Evolutionary conservation across 768 basidiomycete genomes (phyloP).

Genomic region (Auricularia sp.): DNA sequence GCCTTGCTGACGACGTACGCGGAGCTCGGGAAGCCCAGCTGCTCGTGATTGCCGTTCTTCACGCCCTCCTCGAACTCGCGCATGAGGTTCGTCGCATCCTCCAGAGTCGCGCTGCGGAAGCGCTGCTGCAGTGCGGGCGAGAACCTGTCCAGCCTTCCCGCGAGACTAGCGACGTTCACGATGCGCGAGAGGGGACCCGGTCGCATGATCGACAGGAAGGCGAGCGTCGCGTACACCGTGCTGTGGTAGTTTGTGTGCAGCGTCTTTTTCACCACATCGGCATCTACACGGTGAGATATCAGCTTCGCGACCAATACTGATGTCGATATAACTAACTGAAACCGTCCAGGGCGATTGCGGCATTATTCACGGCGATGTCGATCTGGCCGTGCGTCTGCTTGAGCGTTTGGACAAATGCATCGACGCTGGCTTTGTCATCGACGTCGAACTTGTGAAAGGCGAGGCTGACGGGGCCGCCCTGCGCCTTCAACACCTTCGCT

Average conservation of each 20-base stretch:
- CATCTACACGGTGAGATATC: neutral
- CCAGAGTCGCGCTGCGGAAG: slow-evolving; percentile 12
- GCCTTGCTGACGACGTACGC: slow-evolving; percentile 14
- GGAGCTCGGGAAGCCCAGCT: slow-evolving; percentile 12
- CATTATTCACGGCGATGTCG: slow-evolving; percentile 14
- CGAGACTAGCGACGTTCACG: neutral
- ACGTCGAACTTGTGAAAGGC: slow-evolving; percentile 11
- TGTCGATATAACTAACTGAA: slow-evolving; percentile 10
- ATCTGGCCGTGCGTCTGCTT: slow-evolving; percentile 9
- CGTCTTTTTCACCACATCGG: neutral
- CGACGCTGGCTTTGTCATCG: slow-evolving; percentile 8
- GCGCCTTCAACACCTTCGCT: neutral
- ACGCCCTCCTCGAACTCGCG: slow-evolving; percentile 12
- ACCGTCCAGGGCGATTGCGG: slow-evolving; percentile 10
- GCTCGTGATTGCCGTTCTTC: slow-evolving; percentile 7
- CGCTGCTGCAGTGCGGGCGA: slow-evolving; percentile 1
- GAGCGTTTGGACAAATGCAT: slow-evolving; percentile 6
- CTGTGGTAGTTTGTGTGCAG: neutral
- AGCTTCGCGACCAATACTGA: neutral
- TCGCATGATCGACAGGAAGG: neutral
- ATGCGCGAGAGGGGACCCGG: neutral
- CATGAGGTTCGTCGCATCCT: slow-evolving; percentile 9
- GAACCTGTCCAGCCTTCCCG: neutral
- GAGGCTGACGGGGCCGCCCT: neutral
- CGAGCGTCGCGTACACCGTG: neutral